Evolutionary conservation across 352 stramenopile genomes (phyloP).

Genomic region (Albugo candida): DNA sequence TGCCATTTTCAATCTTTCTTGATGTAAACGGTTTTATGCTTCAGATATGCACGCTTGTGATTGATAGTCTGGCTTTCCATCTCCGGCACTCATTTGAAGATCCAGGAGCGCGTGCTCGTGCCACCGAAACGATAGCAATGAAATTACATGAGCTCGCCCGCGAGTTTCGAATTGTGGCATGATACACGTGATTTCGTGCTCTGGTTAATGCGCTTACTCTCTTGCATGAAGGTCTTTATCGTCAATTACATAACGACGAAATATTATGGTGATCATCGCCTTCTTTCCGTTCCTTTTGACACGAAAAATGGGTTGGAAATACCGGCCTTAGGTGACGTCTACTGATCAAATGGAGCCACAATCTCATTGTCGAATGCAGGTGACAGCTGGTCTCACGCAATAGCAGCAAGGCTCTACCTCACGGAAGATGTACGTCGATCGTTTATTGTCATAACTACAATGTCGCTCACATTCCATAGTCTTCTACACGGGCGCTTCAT

Average conservation of each 20-base stretch:
- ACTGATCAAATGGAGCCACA: too few relatives aligned
- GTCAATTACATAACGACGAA: slow-evolving; percentile 61
- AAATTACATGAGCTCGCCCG: slow-evolving; percentile 39
- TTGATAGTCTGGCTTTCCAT: slow-evolving; percentile 91
- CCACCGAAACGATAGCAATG: slow-evolving; percentile 47
- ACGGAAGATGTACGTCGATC: slow-evolving; percentile 32
- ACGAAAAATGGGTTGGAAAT: neutral
- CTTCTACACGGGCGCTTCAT: too few relatives aligned
- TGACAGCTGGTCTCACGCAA: slow-evolving; percentile 45
- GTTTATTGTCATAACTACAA: too few relatives aligned
- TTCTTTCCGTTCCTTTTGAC: neutral
- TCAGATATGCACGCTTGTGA: slow-evolving; percentile 71
- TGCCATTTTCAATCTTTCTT: neutral
- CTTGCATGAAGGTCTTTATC: slow-evolving; percentile 24
- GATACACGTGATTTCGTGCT: neutral
- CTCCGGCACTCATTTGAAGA: slow-evolving; percentile 78
- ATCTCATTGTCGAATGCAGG: too few relatives aligned
- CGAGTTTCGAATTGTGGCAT: slow-evolving; percentile 33
- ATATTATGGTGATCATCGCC: neutral
- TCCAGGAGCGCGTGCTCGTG: slow-evolving; percentile 31
- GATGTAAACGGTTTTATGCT: slow-evolving; percentile 1
- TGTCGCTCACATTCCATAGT: too few relatives aligned
- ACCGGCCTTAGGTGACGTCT: slow-evolving; percentile 15
- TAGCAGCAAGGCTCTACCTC: slow-evolving; percentile 38
- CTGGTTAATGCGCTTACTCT: neutral